These are phyloP conservation scores for Pelargonium australe DNA, from an alignment of 441 rosid species.

Conservation along the genomic window DNA sequence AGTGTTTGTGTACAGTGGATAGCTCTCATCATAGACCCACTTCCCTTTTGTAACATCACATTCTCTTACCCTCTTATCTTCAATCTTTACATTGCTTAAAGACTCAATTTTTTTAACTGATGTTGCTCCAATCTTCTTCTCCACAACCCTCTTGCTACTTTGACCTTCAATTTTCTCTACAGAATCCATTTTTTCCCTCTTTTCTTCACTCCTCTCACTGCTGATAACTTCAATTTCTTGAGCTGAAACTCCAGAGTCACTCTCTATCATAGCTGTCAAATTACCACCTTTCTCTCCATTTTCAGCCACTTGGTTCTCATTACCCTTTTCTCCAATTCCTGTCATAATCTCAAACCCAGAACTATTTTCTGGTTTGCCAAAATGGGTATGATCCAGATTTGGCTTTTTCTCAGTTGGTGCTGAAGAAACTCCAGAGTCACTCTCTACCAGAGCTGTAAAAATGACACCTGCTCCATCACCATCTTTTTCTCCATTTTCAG, in stretches of 20 bases:
- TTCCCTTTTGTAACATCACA: slow-evolving; percentile 67
- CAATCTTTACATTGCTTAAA: slow-evolving; percentile 18
- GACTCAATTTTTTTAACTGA: slow-evolving; percentile 14
- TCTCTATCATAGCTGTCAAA: slow-evolving; percentile 19
- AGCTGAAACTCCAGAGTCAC: slow-evolving; percentile 20
- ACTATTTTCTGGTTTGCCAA: slow-evolving; percentile 26
- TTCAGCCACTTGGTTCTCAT: slow-evolving; percentile 23
- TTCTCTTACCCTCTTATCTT: slow-evolving; percentile 21
- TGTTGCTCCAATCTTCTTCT: slow-evolving; percentile 21
- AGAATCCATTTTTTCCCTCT: slow-evolving; percentile 17
- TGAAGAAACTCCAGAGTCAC: slow-evolving; percentile 25
- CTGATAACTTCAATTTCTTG: slow-evolving; percentile 21
- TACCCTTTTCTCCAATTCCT: slow-evolving; percentile 20
- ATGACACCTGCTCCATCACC: slow-evolving; percentile 10
- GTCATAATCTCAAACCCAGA: slow-evolving; percentile 34
- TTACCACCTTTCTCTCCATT: slow-evolving; percentile 16
- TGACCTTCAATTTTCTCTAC: slow-evolving; percentile 22
- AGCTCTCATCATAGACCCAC: slow-evolving; percentile 72
- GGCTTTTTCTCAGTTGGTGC: slow-evolving; percentile 22
- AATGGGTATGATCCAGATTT: slow-evolving; percentile 30
- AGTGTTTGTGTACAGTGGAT: slow-evolving; percentile 52
- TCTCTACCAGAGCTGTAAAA: slow-evolving; percentile 19
- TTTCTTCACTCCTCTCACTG: slow-evolving; percentile 21
- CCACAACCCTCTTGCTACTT: slow-evolving; percentile 18
- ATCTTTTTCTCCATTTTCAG: slow-evolving; percentile 20